phyloP scores from a whole-genome alignment of 2,329 filamentous ascomycete species.

The Alternaria tenuissima region DNA sequence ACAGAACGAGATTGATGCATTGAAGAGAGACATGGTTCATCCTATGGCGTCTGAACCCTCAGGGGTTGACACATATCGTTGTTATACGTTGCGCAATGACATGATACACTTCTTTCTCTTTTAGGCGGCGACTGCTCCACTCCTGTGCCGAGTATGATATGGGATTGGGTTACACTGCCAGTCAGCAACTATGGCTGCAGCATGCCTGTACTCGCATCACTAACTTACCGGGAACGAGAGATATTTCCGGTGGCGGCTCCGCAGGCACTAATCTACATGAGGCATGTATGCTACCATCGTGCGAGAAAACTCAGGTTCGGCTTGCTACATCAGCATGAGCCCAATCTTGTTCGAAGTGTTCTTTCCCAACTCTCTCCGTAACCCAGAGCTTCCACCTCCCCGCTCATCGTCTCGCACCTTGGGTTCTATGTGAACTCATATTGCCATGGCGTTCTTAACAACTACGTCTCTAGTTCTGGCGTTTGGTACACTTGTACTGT shows the following conservation, averaged over 20 bases:
- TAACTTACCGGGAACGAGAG: not conserved
- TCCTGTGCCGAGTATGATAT: not conserved
- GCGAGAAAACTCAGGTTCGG: too few species aligned
- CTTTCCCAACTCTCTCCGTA: too few species aligned
- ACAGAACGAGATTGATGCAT: too few species aligned
- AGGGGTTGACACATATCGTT: not conserved
- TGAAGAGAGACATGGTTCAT: rapidly evolving
- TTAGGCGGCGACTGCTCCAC: not conserved
- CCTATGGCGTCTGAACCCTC: too few species aligned
- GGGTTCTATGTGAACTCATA: not conserved
- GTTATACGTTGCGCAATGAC: not conserved
- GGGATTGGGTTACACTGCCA: too few species aligned
- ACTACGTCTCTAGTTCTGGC: not conserved
- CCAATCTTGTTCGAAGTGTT: too few species aligned
- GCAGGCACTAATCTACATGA: not conserved
- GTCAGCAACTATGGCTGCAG: not conserved
- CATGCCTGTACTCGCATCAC: not conserved
- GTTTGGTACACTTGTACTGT: not conserved
- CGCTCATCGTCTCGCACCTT: too few species aligned
- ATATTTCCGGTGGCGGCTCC: not conserved
- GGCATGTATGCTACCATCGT: too few species aligned
- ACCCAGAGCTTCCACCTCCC: too few species aligned
- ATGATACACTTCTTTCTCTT: not conserved
- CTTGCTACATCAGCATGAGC: not conserved
- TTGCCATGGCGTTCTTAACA: not conserved